Evolutionary conservation across 2,329 filamentous ascomycete genomes (phyloP), one percentile per base, ranked within the genome.

Genomic region (Exophiala phaeomuriformis): DNA sequence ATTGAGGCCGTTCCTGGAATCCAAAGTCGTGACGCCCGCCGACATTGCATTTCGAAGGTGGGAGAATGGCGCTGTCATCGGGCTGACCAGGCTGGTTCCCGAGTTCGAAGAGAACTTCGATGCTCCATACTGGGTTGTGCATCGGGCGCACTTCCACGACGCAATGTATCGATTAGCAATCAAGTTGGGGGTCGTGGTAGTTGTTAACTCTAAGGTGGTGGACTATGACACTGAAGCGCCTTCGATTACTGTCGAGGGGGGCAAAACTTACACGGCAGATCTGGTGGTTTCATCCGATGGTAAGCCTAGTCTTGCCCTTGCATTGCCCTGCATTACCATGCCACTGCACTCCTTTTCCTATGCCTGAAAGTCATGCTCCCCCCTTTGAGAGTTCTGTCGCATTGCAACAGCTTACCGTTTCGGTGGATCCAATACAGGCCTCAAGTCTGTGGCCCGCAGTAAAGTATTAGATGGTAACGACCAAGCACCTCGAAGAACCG

Each of bases 271-370:
- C 45, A 58, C 55, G 0, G 69, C 59, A 4, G 70, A 74, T 55
- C 57, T 73, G 9, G 64, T 74, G 8, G 58, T 74, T 27, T 69
- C 65, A 19, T 71, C 70, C 3, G 70, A 72, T 63, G 71, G 70
- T 2, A 64, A 43, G 47, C 19, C 30, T 7, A 9, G 6, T 28
- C 9, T 19, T 29, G 9, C 27, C 5, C 19, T 19, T 19, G 19
- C 19, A 19, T 19, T 19, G 19, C 19, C 19, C 19, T 19, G 19
- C 19, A 19, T 19, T 19, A 19, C 19, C 2, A 19, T 19, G 19
- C 19, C 19, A 19, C 19, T 19, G 19, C 2, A 19, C 19, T 19
- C 19, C 19, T 19, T 19, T 19, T 19, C 19, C 19, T 19, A 19
- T 19, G 19, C 19, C 19, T 19, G 19, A 19, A 19, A 19, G 19